A percentile compares a stretch with the other conserved stretches of the same genome.
Evolutionary conservation across 2,329 filamentous ascomycete genomes (phyloP).

Genomic region (Aspergillus proliferans): DNA sequence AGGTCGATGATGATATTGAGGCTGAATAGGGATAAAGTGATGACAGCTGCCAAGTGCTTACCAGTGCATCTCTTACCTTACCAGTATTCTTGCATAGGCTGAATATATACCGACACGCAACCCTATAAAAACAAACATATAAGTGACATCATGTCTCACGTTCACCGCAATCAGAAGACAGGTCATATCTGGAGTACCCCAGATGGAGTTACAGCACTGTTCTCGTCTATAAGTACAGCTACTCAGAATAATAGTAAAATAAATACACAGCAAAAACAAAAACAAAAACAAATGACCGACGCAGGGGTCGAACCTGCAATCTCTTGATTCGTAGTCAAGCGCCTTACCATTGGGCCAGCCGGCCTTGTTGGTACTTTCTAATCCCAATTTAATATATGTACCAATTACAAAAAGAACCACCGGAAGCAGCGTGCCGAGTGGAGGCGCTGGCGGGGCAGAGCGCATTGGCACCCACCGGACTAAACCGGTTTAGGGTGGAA

Average conservation of each 20-base stretch:
- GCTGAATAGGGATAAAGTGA: no score
- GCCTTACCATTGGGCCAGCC: slow-evolving; percentile 44
- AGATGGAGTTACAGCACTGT: background rate
- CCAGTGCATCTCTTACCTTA: no score
- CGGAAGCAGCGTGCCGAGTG: slow-evolving; percentile 22
- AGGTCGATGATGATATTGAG: no score
- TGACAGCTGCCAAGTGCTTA: no score
- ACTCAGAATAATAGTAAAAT: no score
- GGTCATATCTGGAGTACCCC: background rate
- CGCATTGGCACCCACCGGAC: background rate
- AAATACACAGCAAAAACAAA: background rate
- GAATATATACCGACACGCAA: no score
- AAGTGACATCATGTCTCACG: no score
- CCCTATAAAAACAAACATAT: no score
- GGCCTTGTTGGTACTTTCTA: background rate
- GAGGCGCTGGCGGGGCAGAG: background rate
- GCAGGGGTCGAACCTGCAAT: slow-evolving; percentile 45
- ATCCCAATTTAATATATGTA: accelerated
- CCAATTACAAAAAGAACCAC: background rate
- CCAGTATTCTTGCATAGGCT: no score
- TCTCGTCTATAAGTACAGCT: no score
- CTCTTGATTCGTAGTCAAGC: slow-evolving; percentile 50
- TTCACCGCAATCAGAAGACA: no score
- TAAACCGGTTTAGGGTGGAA: background rate
- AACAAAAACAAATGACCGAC: slow-evolving; percentile 27